Conservation (phyloP, 768 basidiomycete genomes). For the Baorangia bicolor region DNA sequence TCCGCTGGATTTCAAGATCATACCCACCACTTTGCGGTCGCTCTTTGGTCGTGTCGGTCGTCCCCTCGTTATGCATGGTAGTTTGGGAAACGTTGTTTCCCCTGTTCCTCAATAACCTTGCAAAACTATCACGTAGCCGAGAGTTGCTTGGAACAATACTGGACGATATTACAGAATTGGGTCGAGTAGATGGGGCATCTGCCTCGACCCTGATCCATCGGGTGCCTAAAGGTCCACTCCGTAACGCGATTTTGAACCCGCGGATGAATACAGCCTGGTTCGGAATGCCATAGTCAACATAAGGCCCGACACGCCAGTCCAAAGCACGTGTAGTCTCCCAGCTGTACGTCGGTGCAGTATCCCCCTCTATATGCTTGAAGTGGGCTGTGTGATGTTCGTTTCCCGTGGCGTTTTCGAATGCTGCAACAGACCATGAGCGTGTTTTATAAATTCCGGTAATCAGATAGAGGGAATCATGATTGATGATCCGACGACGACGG, state of each 20-base stretch:
- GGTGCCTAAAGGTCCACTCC: background rate
- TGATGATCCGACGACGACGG: background rate
- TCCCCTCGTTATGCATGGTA: background rate
- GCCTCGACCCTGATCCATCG: background rate
- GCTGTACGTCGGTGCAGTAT: background rate
- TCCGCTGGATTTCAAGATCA: background rate
- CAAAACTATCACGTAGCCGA: background rate
- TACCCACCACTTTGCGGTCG: background rate
- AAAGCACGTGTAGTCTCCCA: background rate
- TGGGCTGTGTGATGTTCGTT: background rate
- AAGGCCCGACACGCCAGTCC: background rate
- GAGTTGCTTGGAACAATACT: background rate
- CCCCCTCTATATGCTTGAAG: background rate
- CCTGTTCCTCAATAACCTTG: background rate
- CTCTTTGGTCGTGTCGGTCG: background rate
- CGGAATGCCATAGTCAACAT: background rate
- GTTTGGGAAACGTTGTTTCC: background rate
- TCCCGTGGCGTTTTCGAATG: background rate
- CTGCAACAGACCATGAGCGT: conserved; percentile 27
- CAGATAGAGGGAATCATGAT: background rate
- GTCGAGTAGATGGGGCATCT: background rate
- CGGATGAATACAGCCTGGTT: conserved; percentile 23
- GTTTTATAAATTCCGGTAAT: background rate
- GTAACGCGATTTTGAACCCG: conserved; percentile 13
- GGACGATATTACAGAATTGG: background rate